Evolutionary conservation across 2,329 filamentous ascomycete species (phyloP), one percentile per base, ranked within the genome.

Genomic region (Botrytis medusae): DNA sequence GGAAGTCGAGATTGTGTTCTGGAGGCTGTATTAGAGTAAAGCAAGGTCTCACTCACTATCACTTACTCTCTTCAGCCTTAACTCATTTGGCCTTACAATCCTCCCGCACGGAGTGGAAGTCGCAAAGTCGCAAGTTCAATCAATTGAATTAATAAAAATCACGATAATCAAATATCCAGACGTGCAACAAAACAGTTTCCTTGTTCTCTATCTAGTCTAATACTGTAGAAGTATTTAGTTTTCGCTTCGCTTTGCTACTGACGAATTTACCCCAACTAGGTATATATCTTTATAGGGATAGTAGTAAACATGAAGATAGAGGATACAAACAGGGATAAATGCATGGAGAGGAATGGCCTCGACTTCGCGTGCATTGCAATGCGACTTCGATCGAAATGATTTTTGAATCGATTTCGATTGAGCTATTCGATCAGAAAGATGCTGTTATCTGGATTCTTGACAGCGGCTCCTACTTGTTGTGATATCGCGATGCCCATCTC

Each of bases 1-100:
- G 34, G 34, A 57, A 54, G 48, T 69, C 46, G 65, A 51, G 29
- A 71, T 62, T 71, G 54, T 71, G 59, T 64, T 46, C 46, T 69
- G 67, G 67, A 69, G 51, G 65, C 65, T 57, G 18, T 69, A 29
- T n/a, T 69, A 12, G 48, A 25, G 46, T 57, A 48, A 40, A 60
- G 32, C 2, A 60, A 60, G 57, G 20, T 20, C 14, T 37, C 18
- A 22, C 16, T 37, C 18, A 22, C 57, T 60, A 60, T 60, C 32
- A 12, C 32, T 37, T 37, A 60, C n/a, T 48, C 8, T 22, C 20
- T 48, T 48, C 20, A 20, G 44, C 20, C 22, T 48, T 16, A 16
- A 16, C 40, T 42, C 4, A 42, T 42, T 42, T 40, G 10, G 2
- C 40, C 10, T 40, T 22, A 46, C 8, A 22, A 8, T 46, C 18